phyloP scores from a whole-genome alignment of 2,329 filamentous ascomycete species.

The Paraphaeosphaeria minitans region DNA sequence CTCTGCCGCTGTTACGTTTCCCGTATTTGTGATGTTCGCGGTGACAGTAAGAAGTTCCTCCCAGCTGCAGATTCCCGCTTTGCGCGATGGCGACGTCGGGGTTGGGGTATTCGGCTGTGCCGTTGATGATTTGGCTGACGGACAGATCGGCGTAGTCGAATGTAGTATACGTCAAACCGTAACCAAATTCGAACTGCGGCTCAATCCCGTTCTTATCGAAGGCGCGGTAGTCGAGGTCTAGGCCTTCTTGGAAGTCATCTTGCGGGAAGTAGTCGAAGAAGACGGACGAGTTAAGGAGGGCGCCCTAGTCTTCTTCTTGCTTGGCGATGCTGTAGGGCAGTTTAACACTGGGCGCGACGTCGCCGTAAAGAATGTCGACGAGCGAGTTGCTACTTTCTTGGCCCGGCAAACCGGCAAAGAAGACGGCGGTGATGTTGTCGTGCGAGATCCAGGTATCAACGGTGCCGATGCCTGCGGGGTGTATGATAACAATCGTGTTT shows the following conservation, averaged over 20 bases:
- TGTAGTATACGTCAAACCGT: slow-evolving; percentile 74
- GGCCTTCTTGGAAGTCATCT: slow-evolving; percentile 73
- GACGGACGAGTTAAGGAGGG: slow-evolving; percentile 57
- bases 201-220: slow-evolving; percentile 69
- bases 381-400: slow-evolving; percentile 50
- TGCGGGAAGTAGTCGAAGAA: slow-evolving; percentile 70
- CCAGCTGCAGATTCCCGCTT: slow-evolving; percentile 55
- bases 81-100: slow-evolving; percentile 50
- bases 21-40: slow-evolving; percentile 72
- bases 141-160: slow-evolving; percentile 71
- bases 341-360: slow-evolving; percentile 53
- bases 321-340: slow-evolving; percentile 53
- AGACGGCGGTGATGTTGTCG: slow-evolving; percentile 78
- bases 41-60: slow-evolving; percentile 69
- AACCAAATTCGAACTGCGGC: slow-evolving; percentile 80
- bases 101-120: slow-evolving; percentile 42
- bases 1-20: slow-evolving; percentile 66
- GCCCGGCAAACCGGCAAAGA: slow-evolving; percentile 80
- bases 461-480: slow-evolving; percentile 68
- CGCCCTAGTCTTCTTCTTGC: slow-evolving; percentile 67
- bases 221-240: slow-evolving; percentile 79
- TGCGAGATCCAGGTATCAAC: slow-evolving; percentile 74
- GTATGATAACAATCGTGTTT: slow-evolving; percentile 57
- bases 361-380: slow-evolving; percentile 48
- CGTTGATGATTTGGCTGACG: slow-evolving; percentile 56